Conservation (phyloP, 805 yeast species). For the Candida dendrica region DNA sequence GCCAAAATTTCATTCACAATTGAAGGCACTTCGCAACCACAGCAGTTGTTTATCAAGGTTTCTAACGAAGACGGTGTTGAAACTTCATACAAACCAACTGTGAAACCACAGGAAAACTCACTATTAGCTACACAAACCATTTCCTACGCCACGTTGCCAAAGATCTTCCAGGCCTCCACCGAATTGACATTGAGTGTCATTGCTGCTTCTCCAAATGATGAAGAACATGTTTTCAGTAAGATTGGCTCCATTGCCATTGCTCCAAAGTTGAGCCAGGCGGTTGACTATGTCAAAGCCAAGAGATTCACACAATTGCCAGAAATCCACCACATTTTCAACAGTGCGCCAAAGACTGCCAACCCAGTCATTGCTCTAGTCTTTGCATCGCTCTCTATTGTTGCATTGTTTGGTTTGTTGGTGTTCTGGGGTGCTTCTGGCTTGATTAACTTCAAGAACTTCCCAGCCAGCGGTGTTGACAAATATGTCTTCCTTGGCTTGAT, state of each 20-base stretch:
- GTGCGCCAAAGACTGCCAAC: constrained; percentile 15
- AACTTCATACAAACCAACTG: constrained; percentile 18
- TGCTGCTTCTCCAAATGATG: constrained; percentile 7
- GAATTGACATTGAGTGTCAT: constrained; percentile 11
- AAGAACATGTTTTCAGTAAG: constrained; percentile 1
- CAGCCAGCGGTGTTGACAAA: constrained; percentile 5
- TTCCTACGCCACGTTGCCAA: constrained; percentile 16
- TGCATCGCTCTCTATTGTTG: constrained; percentile 8
- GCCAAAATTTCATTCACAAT: constrained; percentile 13
- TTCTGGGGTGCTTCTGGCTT: constrained; percentile 13
- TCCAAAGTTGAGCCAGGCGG: constrained; percentile 8
- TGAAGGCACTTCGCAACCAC: constrained; percentile 13
- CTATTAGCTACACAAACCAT: constrained; percentile 10
- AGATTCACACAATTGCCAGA: constrained; percentile 18
- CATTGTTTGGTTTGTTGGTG: constrained; percentile 9
- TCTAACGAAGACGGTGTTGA: constrained; percentile 15
- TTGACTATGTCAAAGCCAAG: constrained; percentile 9
- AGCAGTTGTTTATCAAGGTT: constrained; percentile 17
- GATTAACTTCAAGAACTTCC: constrained; percentile 17
- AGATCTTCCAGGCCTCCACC: constrained; percentile 12
- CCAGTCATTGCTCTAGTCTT: constrained; percentile 13
- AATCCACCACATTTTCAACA: constrained; percentile 20
- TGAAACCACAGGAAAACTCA: constrained; percentile 5
- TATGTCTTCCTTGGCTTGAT: constrained; percentile 13
- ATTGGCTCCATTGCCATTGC: constrained; percentile 17